Evolutionary conservation across 768 basidiomycete species (phyloP), one percentile per base, ranked within the genome.

Genomic region (Hygrophoropsis aurantiaca): DNA sequence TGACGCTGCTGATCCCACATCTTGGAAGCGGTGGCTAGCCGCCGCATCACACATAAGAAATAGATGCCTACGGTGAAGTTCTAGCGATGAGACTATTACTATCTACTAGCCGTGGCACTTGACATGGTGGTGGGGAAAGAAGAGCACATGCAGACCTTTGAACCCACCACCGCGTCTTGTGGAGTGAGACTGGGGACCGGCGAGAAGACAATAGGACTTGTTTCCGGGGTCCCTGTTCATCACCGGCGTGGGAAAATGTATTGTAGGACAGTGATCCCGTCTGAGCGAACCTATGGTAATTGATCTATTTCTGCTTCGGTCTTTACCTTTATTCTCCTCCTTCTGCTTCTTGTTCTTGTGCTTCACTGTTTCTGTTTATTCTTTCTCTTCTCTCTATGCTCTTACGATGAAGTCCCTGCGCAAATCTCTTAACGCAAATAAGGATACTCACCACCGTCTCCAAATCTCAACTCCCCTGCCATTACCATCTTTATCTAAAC

Each of bases 391-490:
- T 54, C 39, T 51, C 47, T 44, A 49, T 44, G 55, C 52, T 24
- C 53, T 32, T 56, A 62, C 64, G 59, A 93, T 94, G 89, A 91
- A 90, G 74, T 78, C 83, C 25, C 78, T 93, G 36, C 80, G 90
- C 47, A 89, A 92, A 67, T 90, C 88, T 30, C 79, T 91, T 61
- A 85, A 82, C 60, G 74, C 77, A 40, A 71, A 74, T 65, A 82
- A 81, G 58, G 85, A 87, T 25, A 64, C 74, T 7, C 62, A 67
- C 50, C 66, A 75, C 48, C 70, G 81, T 42, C 76, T 81, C 4
- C 79, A 84, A 57, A 87, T 90, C 33, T 87, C 85, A 27, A 85
- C 82, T 0, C 86, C 86, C 4, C 61, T 81, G 0, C 83, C 83
- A 3, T 66, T 87, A 20, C 84, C 85, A 11, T 54, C 82, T 18